These are phyloP conservation scores for Laguncularia racemosa DNA, from an alignment of 345 rosid species.

Conservation along the genomic window DNA sequence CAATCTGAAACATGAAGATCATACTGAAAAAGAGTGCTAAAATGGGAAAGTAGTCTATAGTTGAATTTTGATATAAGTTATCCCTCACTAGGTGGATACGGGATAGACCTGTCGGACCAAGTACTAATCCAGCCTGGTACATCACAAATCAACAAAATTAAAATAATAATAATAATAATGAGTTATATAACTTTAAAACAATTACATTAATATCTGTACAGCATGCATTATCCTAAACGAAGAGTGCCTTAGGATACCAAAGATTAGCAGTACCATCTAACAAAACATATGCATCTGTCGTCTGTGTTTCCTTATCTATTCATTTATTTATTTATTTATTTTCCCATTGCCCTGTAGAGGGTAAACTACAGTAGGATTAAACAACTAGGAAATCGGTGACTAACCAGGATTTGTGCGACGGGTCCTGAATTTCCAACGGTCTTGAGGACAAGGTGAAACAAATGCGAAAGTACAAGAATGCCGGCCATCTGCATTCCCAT, in stretches of 20 bases:
- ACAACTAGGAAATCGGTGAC: neutral
- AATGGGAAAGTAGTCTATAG: constrained; percentile 41
- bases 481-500: constrained; percentile 54
- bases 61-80: constrained; percentile 46
- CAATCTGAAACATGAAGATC: constrained; percentile 73
- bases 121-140: constrained; percentile 66
- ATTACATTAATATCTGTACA: too few species aligned
- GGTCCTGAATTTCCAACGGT: constrained; percentile 78
- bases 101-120: constrained; percentile 64
- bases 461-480: constrained; percentile 78
- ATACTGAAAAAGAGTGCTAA: constrained; percentile 45
- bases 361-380: neutral
- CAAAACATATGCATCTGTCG: neutral
- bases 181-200: neutral
- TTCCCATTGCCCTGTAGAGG: too few species aligned
- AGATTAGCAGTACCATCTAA: neutral
- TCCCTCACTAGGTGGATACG: constrained; percentile 25
- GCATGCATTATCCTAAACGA: neutral
- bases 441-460: constrained; percentile 69
- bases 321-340: too few species aligned
- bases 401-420: constrained; percentile 76
- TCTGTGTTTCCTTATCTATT: neutral
- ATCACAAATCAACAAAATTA: neutral
- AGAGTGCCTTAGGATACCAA: neutral
- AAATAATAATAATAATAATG: constrained; percentile 1